Evolutionary conservation across 371 early-diverging fungal genomes (phyloP), one percentile per base, ranked within the genome.

Genomic region (Lichtheimia corymbifera): DNA sequence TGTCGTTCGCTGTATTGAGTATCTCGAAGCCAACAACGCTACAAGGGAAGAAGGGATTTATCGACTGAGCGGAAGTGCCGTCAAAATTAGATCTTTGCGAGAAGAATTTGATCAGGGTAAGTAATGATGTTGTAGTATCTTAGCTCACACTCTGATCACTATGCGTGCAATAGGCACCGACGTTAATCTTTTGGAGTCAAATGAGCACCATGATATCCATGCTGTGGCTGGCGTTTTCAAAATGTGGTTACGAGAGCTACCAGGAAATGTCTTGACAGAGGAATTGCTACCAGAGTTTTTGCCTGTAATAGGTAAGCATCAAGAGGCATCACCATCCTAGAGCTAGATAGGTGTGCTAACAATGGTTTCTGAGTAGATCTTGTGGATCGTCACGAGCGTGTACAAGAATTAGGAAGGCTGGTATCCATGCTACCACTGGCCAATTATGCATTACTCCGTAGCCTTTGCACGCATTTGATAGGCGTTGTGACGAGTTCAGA

Each of bases 361-460:
- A 15, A 45, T 6, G 18, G 14, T n/a, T 18, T 17, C 5, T 47
- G 47, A 17, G 53, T 55, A 87, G 95, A 93, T 55, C 64, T 92
- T 14, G 67, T 80, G 9, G 89, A 91, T 53, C 83, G 92, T 18
- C 67, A 79, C 42, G 87, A 90, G 53, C 86, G 91, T 45, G 81
- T 93, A 15, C 74, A 79, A 24, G 91, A 93, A 74, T 82, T 97
- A 14, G 87, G 91, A 0, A 77, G 88, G 5, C 81, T 97, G 18
- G 86, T 96, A 1, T 85, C 91, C 0, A 67, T 74, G 43, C 74
- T 98, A 27, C 97, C 97, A 1, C 65, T 91, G 18, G 77, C 87
- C 44, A 96, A 98, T 77, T 96, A 95, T 67, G 91, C 93, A 0
- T 79, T 95, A 20, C 77, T 98, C n/a, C 87, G 93, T 13, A 83